Base-by-base conservation (phyloP, 768 basidiomycete genomes). In the Sporobolomyces phaffii region DNA sequence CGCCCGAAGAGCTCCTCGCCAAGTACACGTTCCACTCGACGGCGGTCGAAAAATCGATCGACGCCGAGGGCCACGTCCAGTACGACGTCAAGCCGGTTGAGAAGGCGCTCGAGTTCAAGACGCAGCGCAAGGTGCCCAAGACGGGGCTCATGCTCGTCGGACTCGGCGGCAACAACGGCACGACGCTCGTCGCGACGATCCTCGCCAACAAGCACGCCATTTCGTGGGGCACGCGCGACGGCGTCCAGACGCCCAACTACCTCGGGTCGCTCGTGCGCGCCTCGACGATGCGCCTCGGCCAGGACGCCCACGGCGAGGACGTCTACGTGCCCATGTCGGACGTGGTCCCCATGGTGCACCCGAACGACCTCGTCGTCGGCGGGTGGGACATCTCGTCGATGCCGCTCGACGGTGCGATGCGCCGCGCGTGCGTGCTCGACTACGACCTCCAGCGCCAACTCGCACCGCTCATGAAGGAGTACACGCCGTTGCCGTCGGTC, bases 61-160 rank as follows among this genome's bases (percentile, higher is more conserved):
- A 58, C 31, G 58, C 62, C 52, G 78, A 82, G 65, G 77, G 73
- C 69, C 79, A 83, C 60, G 29, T 50, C 61, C 82, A 88, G 70
- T 91, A 91, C 64, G 85, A 87, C 74, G 86, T 87, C 80, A 81
- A 82, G 68, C 92, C 91, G 52, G 90, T 87, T 54, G 83, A 84
- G 72, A 85, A 87, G 77, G 81, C 84, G 33, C 93, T 84, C 77
- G 88, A 98, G 80, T 93, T 99, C 84, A 87, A 87, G 80, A 98
- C 96, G 69, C 81, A 84, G 77, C 82, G 89, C 75, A 84, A 84
- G 73, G 90, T 94, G 66, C 82, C 86, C 73, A 92, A 87, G 82
- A 94, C 91, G 76, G 96, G 94, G 61, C 83, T 99, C 70, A 88
- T 99, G 89, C 88, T 99, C 84, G 87, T 98, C 73, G 96, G 96